phyloP scores from a whole-genome alignment of 2,329 filamentous ascomycete genomes.

The Fusarium begoniae region DNA sequence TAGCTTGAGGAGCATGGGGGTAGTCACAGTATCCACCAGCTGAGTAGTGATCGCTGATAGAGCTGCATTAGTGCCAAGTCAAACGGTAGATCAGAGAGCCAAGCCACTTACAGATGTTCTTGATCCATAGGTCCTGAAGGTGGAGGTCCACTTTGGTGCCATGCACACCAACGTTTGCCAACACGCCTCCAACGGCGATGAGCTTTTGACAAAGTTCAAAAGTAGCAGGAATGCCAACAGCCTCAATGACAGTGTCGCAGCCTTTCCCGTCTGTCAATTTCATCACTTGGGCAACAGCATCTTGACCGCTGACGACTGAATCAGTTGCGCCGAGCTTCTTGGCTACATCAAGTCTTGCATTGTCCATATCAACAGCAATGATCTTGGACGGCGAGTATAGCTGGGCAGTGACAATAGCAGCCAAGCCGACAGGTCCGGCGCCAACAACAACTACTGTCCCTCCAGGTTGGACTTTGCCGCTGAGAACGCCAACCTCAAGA shows the following conservation, averaged over 20 bases:
- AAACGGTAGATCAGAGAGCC: no score
- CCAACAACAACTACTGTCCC: conserved; percentile 64
- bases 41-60: conserved; percentile 55
- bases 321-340: conserved; percentile 59
- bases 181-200: conserved; percentile 60
- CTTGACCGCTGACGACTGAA: conserved; percentile 51
- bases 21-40: conserved; percentile 58
- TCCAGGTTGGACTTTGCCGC: conserved; percentile 61
- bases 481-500: conserved; percentile 63
- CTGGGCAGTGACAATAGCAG: conserved; percentile 61
- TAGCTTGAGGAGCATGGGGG: conserved; percentile 59
- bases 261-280: conserved; percentile 60
- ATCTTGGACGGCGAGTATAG: conserved; percentile 62
- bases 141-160: conserved; percentile 61
- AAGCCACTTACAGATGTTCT: conserved; percentile 58
- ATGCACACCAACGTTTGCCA: conserved; percentile 68
- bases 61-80: neutral
- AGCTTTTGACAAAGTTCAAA: conserved; percentile 64
- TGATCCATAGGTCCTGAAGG: conserved; percentile 63
- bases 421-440: conserved; percentile 64
- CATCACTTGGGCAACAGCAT: conserved; percentile 51
- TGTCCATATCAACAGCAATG: conserved; percentile 62
- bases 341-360: conserved; percentile 57
- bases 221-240: conserved; percentile 62
- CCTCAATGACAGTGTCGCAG: conserved; percentile 67